Evolutionary conservation across 306 rosid species (phyloP), one percentile per base, ranked within the genome.

Genomic region (Datisca glomerata): DNA sequence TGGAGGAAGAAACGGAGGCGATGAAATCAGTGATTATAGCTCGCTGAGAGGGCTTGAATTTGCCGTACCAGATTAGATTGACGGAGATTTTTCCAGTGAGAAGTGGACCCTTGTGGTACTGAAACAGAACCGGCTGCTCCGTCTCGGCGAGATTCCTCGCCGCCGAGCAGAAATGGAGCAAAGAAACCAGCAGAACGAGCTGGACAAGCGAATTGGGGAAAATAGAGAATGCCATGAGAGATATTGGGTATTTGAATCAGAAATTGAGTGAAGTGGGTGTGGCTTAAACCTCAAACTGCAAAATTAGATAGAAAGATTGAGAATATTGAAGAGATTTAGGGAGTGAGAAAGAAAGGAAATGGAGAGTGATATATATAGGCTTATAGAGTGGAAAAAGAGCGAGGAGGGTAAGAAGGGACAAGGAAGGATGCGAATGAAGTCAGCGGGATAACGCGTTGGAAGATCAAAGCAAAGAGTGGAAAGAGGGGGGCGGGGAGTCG

Each of bases 61-160:
- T 76, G 1, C 73, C 80, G 3, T 76, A 76, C 79, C 73, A 76
- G 6, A 76, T 68, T 8, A 84, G 69, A 53, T 84, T 74, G 46
- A 76, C 12, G 42, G 84, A 56, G 61, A 66, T 43, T 34, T 68
- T 63, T 0, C 85, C 81, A 0, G 36, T 20, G 1, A 80, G 76
- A 27, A 85, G 86, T 42, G 81, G 63, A 29, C 96, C 96, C 13
- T 69, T 74, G 62, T 85, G 96, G 81, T 76, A 85, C 28, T 74
- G 69, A 39, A 85, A 80, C 4, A 57, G 52, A 8, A 80, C 1
- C 4, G 48, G 49, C 3, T 63, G 56, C n/a, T 71, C 59, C 12
- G 52, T 43, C 10, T 45, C 43, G 8, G 66, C 10, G 15, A 73
- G 69, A 14, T 1, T 69, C 18, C 85, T 67, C 0, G 80, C 67